phyloP scores from a whole-genome alignment of 2,329 filamentous ascomycete species.

The Aspergillus luchuensis region DNA sequence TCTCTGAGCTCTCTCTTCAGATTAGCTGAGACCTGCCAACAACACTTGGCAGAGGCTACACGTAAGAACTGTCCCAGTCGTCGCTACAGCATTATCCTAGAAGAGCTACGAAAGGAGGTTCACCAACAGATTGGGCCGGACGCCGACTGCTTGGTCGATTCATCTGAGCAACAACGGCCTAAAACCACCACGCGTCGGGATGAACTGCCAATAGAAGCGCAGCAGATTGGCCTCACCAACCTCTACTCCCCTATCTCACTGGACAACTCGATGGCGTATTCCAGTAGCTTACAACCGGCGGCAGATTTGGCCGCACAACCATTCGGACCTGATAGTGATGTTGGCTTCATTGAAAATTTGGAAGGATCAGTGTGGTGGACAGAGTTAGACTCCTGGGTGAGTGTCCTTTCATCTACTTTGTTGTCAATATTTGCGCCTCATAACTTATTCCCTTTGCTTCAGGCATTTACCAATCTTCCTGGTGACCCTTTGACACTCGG shows the following conservation, averaged over 20 bases:
- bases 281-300: conserved; percentile 22
- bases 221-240: background rate
- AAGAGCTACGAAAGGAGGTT: conserved; percentile 49
- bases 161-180: conserved; percentile 1
- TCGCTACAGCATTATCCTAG: conserved; percentile 52
- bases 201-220: background rate
- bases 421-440: background rate
- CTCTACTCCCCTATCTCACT: conserved; percentile 14
- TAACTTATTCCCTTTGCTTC: background rate
- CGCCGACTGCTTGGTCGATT: background rate
- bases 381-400: conserved; percentile 43
- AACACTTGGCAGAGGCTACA: conserved; percentile 50
- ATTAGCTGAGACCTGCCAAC: conserved; percentile 49
- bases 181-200: conserved; percentile 6
- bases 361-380: conserved; percentile 44
- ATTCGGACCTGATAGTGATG: conserved; percentile 28
- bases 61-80: conserved; percentile 51
- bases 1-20: conserved; percentile 38
- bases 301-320: conserved; percentile 20
- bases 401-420: conserved; percentile 6
- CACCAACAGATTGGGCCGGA: conserved; percentile 35
- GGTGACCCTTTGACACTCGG: conserved; percentile 33
- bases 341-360: conserved; percentile 35
- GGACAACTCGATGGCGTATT: conserved; percentile 20
- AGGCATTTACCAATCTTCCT: conserved; percentile 39